Evolutionary conservation across 371 early-diverging fungal species (phyloP).

Genomic region (Lichtheimia hyalospora): DNA sequence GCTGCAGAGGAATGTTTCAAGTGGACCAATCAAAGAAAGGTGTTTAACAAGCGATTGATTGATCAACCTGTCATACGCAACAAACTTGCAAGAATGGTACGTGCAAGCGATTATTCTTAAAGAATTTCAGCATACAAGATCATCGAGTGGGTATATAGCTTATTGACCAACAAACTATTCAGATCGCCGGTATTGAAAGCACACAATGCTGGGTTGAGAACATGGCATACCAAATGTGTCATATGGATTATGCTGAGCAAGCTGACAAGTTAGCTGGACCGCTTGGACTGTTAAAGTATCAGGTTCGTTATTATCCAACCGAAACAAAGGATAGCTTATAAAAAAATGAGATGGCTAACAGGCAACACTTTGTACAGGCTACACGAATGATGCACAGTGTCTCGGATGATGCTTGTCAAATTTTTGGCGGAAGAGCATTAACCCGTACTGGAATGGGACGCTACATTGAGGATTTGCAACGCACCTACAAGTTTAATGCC

Average conservation of each 20-base stretch:
- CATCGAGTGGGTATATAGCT: too few species aligned
- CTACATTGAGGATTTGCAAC: constrained; percentile 43
- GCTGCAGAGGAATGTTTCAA: constrained; percentile 38
- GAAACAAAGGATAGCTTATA: constrained; percentile 34
- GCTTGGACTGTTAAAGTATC: constrained; percentile 52
- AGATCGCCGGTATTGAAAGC: constrained; percentile 51
- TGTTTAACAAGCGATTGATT: constrained; percentile 77
- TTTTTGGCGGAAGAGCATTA: constrained; percentile 62
- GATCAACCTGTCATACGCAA: constrained; percentile 68
- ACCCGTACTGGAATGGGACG: constrained; percentile 58
- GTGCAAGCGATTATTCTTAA: not conserved
- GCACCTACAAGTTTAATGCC: constrained; percentile 54
- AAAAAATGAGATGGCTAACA: too few species aligned
- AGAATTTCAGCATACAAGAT: too few species aligned
- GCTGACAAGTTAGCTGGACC: constrained; percentile 55
- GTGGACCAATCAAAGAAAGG: constrained; percentile 54
- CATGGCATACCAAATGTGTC: constrained; percentile 58
- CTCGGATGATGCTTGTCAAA: constrained; percentile 56
- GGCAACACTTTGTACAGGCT: constrained; percentile 2
- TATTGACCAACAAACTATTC: constrained; percentile 79
- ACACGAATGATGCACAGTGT: constrained; percentile 53
- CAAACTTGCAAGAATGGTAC: constrained; percentile 67
- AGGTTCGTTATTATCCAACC: constrained; percentile 3
- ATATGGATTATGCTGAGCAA: constrained; percentile 51
- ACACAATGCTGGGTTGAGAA: constrained; percentile 52